phyloP scores from a whole-genome alignment of 768 basidiomycete species.

The Lactarius evosmus region DNA sequence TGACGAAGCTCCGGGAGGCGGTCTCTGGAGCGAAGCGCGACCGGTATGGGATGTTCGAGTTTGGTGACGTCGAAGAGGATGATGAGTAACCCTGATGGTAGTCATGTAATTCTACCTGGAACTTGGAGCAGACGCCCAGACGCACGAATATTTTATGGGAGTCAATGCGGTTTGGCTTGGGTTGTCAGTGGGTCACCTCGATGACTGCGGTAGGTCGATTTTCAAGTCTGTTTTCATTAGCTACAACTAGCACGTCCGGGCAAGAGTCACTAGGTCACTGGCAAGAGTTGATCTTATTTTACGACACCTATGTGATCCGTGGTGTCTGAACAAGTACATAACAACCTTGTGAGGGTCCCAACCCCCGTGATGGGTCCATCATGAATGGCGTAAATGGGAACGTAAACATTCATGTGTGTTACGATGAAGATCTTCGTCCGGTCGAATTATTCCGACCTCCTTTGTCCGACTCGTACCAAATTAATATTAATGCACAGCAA shows the following conservation, averaged over 20 bases:
- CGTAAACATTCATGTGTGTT: background rate
- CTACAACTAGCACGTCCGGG: background rate
- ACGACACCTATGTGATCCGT: background rate
- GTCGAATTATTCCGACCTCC: background rate
- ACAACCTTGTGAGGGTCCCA: background rate
- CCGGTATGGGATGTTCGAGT: constrained; percentile 83
- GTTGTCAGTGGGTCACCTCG: background rate
- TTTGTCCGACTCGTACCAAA: background rate
- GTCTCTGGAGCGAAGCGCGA: constrained; percentile 65
- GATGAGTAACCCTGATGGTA: constrained; percentile 38
- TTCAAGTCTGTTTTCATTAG: background rate
- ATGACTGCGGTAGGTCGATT: background rate
- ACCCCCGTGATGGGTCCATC: constrained; percentile 4
- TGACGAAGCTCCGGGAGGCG: constrained; percentile 61
- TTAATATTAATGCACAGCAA: background rate
- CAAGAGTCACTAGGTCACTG: too few relatives aligned
- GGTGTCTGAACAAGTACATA: background rate
- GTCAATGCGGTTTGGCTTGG: background rate
- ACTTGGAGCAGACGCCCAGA: background rate
- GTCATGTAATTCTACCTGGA: background rate
- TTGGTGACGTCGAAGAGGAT: constrained; percentile 88
- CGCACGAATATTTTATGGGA: background rate
- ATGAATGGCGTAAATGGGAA: background rate
- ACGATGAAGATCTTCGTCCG: background rate
- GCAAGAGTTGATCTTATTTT: background rate